Percentiles rank a stretch among this genome's conserved stretches.
Evolutionary conservation across 2,329 filamentous ascomycete species (phyloP).

Genomic region (Diaporthe sp.): DNA sequence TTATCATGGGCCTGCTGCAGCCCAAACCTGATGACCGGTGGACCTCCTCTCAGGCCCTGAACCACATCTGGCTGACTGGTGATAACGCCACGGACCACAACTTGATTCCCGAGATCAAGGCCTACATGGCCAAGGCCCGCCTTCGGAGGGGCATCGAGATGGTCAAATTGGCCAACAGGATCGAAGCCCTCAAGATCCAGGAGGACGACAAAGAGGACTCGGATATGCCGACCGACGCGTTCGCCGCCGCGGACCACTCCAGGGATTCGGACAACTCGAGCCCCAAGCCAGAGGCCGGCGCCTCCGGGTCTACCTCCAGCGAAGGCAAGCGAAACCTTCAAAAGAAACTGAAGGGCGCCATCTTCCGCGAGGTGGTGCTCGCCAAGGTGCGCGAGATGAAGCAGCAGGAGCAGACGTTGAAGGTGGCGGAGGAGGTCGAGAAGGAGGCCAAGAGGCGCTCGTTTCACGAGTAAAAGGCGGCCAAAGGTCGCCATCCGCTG

Average conservation of each 20-base stretch:
- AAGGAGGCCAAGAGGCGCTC: conserved; percentile 59
- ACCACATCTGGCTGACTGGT: conserved; percentile 91
- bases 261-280: conserved; percentile 29
- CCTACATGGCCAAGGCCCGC: conserved; percentile 91
- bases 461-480: conserved; percentile 46
- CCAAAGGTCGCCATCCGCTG: neutral
- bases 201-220: conserved; percentile 86
- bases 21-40: conserved; percentile 82
- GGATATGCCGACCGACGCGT: conserved; percentile 76
- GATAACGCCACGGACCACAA: conserved; percentile 95
- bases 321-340: conserved; percentile 59
- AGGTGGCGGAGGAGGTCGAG: conserved; percentile 72
- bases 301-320: conserved; percentile 50
- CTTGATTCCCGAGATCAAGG: conserved; percentile 95
- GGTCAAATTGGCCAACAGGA: conserved; percentile 95
- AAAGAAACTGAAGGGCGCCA: conserved; percentile 73
- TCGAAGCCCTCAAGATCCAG: conserved; percentile 93
- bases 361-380: conserved; percentile 94
- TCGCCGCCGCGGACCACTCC: conserved; percentile 67
- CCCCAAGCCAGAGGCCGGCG: conserved; percentile 43
- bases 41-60: conserved; percentile 83
- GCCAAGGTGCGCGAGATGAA: conserved; percentile 95
- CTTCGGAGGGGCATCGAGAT: conserved; percentile 95
- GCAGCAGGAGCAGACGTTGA: conserved; percentile 83
- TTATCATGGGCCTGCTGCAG: conserved; percentile 86